phyloP scores from a whole-genome alignment of 768 basidiomycete species.

The Boletus sp. region DNA sequence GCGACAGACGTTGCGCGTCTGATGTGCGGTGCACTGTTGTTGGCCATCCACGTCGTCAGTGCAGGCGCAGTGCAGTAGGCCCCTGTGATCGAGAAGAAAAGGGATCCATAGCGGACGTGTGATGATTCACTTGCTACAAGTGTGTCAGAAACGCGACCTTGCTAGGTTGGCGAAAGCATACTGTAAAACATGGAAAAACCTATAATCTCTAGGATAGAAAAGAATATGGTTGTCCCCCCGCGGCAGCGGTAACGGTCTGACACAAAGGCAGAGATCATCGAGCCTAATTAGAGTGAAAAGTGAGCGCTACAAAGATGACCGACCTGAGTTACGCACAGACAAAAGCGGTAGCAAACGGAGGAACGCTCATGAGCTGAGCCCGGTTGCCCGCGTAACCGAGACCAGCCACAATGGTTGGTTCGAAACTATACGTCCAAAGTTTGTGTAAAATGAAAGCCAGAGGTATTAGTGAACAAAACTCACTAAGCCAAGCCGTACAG shows the following conservation, averaged over 20 bases:
- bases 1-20: constrained; percentile 59
- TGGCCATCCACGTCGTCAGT: constrained; percentile 44
- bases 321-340: constrained; percentile 33
- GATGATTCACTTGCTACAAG: constrained; percentile 27
- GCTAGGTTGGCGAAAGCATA: constrained; percentile 20
- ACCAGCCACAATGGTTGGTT: constrained; percentile 65
- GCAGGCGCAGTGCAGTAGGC: constrained; percentile 53
- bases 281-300: constrained; percentile 25
- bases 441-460: constrained; percentile 33
- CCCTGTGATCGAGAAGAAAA: constrained; percentile 42
- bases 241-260: constrained; percentile 54
- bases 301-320: background rate
- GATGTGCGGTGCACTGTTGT: constrained; percentile 55
- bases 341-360: constrained; percentile 51
- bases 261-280: constrained; percentile 41
- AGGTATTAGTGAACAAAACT: constrained; percentile 17
- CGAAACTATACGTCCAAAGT: constrained; percentile 45
- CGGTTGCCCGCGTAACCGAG: constrained; percentile 53
- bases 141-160: background rate
- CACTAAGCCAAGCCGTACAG: constrained; percentile 23
- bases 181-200: constrained; percentile 59
- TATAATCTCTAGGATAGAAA: constrained; percentile 39
- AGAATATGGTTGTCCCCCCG: constrained; percentile 44
- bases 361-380: constrained; percentile 63
- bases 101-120: constrained; percentile 46